Percentiles rank a stretch among this genome's conserved stretches.
Evolutionary conservation across 306 rosid species (phyloP).

Genomic region (Cercis canadensis): DNA sequence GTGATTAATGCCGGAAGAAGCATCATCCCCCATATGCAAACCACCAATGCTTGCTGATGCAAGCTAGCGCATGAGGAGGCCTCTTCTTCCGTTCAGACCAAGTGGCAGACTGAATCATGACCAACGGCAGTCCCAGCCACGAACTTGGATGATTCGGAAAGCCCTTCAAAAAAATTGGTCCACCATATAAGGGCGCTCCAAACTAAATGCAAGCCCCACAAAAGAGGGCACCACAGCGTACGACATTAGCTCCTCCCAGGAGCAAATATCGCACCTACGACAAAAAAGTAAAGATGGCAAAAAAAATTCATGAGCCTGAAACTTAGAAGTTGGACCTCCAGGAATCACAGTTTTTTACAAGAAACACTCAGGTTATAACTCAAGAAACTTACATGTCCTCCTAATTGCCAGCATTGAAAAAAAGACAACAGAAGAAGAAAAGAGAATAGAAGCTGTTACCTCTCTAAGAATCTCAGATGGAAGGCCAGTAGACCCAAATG

Average conservation of each 20-base stretch:
- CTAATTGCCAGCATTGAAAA: constrained; percentile 42
- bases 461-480: constrained; percentile 96
- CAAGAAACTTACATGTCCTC: constrained; percentile 46
- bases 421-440: constrained; percentile 5
- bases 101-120: constrained; percentile 99
- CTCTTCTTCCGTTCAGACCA: constrained; percentile 92
- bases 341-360: constrained; percentile 72
- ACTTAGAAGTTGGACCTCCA: constrained; percentile 73
- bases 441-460: constrained; percentile 57
- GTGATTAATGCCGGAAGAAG: constrained; percentile 88
- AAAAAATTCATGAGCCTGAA: constrained; percentile 78
- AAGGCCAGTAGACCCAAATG: constrained; percentile 81
- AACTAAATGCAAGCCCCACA: constrained; percentile 89
- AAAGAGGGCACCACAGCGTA: constrained; percentile 99
- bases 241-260: constrained; percentile 99
- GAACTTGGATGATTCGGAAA: constrained; percentile 94
- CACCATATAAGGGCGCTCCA: constrained; percentile 97
- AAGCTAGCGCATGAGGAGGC: constrained; percentile 99
- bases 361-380: constrained; percentile 53
- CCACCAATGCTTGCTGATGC: constrained; percentile 91
- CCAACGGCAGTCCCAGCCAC: constrained; percentile 96
- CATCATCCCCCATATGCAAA: constrained; percentile 88
- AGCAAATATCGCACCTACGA: constrained; percentile 99
- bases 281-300: constrained; percentile 87
- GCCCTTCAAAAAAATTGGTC: constrained; percentile 93